These are phyloP conservation scores for Eleusine indica DNA, from an alignment of 176 grass and related monocot genomes.

Conservation along the genomic window DNA sequence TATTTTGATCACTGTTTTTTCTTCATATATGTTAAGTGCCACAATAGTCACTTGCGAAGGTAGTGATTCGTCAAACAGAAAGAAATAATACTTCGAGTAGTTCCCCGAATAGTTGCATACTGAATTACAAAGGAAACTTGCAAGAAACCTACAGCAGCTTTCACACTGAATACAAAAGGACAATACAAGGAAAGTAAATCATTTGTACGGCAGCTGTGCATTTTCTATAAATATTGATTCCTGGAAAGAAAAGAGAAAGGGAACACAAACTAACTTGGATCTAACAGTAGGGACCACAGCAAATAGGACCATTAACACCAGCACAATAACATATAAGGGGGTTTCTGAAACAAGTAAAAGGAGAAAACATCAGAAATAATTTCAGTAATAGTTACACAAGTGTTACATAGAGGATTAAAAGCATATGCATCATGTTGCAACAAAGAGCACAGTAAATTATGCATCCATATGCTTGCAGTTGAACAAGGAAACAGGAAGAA, in stretches of 20 bases:
- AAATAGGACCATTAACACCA: slow-evolving; percentile 74
- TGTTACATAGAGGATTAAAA: background rate
- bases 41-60: background rate
- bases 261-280: slow-evolving; percentile 77
- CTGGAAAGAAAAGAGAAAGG: background rate
- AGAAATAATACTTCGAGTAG: slow-evolving; percentile 23
- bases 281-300: slow-evolving; percentile 82
- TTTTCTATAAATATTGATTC: slow-evolving; percentile 4
- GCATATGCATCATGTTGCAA: background rate
- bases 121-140: slow-evolving; percentile 43
- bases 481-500: background rate
- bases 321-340: slow-evolving; percentile 74
- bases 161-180: slow-evolving; percentile 45
- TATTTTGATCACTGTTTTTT: background rate
- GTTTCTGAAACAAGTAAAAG: slow-evolving; percentile 70
- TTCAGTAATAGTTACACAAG: background rate
- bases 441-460: slow-evolving; percentile 15
- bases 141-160: slow-evolving; percentile 14
- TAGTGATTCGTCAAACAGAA: slow-evolving; percentile 2
- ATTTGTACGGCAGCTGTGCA: background rate
- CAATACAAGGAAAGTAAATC: slow-evolving; percentile 1
- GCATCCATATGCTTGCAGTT: background rate
- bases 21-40: slow-evolving; percentile 7
- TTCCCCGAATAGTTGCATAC: slow-evolving; percentile 14
- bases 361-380: slow-evolving; percentile 34